These are phyloP conservation scores for Metschnikowia reukaufii DNA, from an alignment of 805 yeast genomes.

Conservation along the genomic window DNA sequence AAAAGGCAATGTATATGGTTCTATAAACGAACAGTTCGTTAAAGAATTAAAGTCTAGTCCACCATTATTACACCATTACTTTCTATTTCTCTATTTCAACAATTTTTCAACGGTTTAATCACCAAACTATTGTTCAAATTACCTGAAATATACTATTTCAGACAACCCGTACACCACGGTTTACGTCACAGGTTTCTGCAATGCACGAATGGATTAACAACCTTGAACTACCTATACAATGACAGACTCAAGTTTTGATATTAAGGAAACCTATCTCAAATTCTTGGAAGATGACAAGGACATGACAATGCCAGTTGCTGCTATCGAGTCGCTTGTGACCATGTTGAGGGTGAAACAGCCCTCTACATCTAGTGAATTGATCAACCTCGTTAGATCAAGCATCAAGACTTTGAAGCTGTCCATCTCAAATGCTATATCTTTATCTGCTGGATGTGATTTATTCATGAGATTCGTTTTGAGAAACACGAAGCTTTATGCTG, in stretches of 20 bases:
- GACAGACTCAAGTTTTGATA: conserved; percentile 54
- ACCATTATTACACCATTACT: too few relatives aligned
- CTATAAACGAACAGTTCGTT: too few relatives aligned
- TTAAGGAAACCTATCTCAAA: conserved; percentile 73
- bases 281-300: conserved; percentile 90
- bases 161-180: conserved; percentile 7
- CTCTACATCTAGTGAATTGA: conserved; percentile 89
- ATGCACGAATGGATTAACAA: neutral
- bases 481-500: conserved; percentile 82
- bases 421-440: conserved; percentile 86
- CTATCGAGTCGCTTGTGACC: conserved; percentile 90
- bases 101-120: too few relatives aligned
- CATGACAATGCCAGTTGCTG: conserved; percentile 99
- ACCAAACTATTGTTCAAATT: too few relatives aligned
- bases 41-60: too few relatives aligned
- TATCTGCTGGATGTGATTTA: conserved; percentile 96
- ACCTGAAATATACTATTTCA: too few relatives aligned
- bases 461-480: conserved; percentile 91
- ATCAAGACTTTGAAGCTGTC: conserved; percentile 70
- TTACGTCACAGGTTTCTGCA: neutral
- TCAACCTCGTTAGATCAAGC: conserved; percentile 75
- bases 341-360: conserved; percentile 82
- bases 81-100: too few relatives aligned
- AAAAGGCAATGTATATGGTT: too few relatives aligned
- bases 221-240: neutral